These are phyloP conservation scores for Hypholoma fasciculare DNA, from an alignment of 768 basidiomycete species.

Conservation along the genomic window DNA sequence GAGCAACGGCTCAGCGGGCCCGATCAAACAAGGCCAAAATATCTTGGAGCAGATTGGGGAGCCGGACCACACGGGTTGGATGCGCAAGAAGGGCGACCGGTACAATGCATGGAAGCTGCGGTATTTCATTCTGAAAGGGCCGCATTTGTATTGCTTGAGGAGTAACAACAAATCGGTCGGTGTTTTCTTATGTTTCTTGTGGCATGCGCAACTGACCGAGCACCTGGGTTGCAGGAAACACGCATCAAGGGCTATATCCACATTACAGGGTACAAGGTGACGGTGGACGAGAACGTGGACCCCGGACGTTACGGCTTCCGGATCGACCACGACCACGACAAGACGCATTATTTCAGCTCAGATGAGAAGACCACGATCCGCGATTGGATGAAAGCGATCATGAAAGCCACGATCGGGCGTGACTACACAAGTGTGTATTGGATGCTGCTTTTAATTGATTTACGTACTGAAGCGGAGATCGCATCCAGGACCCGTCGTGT, in stretches of 20 bases:
- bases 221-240: constrained; percentile 59
- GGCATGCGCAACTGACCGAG: neutral
- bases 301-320: constrained; percentile 95
- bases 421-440: constrained; percentile 80
- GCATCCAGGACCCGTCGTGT: constrained; percentile 81
- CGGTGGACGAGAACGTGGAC: constrained; percentile 88
- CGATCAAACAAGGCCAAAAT: constrained; percentile 61
- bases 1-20: constrained; percentile 23
- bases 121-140: constrained; percentile 92
- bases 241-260: constrained; percentile 97
- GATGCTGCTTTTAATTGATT: neutral
- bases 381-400: constrained; percentile 99
- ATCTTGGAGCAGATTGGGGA: constrained; percentile 90
- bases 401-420: constrained; percentile 96
- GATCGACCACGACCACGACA: constrained; percentile 85
- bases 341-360: constrained; percentile 89
- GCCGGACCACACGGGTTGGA: constrained; percentile 89
- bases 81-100: constrained; percentile 93
- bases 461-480: constrained; percentile 12
- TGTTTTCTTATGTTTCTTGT: constrained; percentile 23
- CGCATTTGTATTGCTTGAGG: constrained; percentile 85
- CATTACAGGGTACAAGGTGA: constrained; percentile 87
- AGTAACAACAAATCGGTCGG: constrained; percentile 63
- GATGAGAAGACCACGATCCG: constrained; percentile 82
- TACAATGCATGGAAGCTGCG: constrained; percentile 93